Base-by-base conservation (phyloP, 163 green algal genomes). In the Chloromonas sp. region DNA sequence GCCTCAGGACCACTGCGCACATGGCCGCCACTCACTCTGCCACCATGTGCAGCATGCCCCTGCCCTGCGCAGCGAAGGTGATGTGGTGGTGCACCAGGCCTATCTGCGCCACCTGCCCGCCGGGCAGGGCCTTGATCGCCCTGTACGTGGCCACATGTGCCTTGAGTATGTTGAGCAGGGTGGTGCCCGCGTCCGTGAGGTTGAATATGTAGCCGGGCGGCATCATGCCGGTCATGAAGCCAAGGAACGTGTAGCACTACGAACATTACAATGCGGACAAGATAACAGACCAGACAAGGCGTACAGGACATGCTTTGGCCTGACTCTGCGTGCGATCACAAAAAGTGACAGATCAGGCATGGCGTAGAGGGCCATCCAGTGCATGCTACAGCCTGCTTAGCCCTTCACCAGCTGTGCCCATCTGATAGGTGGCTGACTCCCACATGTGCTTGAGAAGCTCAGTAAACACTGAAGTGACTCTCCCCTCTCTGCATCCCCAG, bases 21-120 rank as follows among this genome's bases (percentile, higher is more conserved):
- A 36, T 36, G 36, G 36, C 36, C 36, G 36, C 36, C 36, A 57
- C 78, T 62, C 60, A 76, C 74, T 59, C n/a, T 1, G 61, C 62
- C 5, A 70, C 1, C 1, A 70, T 11, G 70, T 81, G 58, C 70
- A 84, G 58, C 57, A 36, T 0, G 8, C 70, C 70, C 2, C 11
- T 58, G 0, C 82, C 70, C 14, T 61, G n/a, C 59, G 70, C 70
- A 0, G 3, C 57, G 60, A 91, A 92, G 70, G 84, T 90, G 85
- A 92, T 91, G 86, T 92, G 87, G 86, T 91, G 90, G 84, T 88
- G 92, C 79, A 98, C 95, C 14, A 98, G 84, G 11, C 95, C 95
- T 83, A 89, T 87, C 85, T 89, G 82, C 8, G 89, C 82, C 62
- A 82, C 70, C 2, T 87, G 62, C 59, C 92, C 90, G 14, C 89